Percentiles rank a stretch among this genome's conserved stretches.
Conservation (phyloP, 768 basidiomycete species). For the Lentinula aciculospora region DNA sequence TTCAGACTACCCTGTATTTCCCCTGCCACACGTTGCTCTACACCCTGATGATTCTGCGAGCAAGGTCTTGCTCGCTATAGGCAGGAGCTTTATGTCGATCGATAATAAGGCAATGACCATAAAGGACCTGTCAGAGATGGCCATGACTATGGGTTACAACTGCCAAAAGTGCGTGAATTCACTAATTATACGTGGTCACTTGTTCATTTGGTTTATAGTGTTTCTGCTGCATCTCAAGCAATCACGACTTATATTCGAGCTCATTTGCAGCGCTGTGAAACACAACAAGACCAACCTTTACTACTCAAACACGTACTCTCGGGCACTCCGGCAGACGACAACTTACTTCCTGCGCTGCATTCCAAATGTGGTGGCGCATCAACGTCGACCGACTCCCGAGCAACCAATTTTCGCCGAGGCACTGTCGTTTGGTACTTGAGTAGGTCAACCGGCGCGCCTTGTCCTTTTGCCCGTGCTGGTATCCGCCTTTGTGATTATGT, state of each 20-base stretch:
- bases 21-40: conserved; percentile 53
- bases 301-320: conserved; percentile 69
- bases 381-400: conserved; percentile 20
- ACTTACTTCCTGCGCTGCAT: conserved; percentile 64
- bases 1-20: conserved; percentile 20
- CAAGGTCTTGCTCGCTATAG: conserved; percentile 72
- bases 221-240: conserved; percentile 75
- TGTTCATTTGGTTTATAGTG: conserved; percentile 31
- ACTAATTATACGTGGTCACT: conserved; percentile 3
- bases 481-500: conserved; percentile 66
- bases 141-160: conserved; percentile 55
- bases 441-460: conserved; percentile 67
- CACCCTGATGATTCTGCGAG: conserved; percentile 70
- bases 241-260: conserved; percentile 79
- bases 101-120: conserved; percentile 83
- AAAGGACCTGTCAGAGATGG: conserved; percentile 77
- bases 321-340: conserved; percentile 68
- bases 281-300: conserved; percentile 66
- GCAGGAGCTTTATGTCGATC: conserved; percentile 67
- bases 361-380: conserved; percentile 64
- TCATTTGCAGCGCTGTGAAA: conserved; percentile 67
- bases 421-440: conserved; percentile 81
- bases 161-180: conserved; percentile 65
- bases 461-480: conserved; percentile 71
- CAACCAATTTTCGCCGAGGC: conserved; percentile 72